Evolutionary conservation across 1,284 basidiomycete species (phyloP), one percentile per base, ranked within the genome.

Genomic region (Sporisorium reilianum): DNA sequence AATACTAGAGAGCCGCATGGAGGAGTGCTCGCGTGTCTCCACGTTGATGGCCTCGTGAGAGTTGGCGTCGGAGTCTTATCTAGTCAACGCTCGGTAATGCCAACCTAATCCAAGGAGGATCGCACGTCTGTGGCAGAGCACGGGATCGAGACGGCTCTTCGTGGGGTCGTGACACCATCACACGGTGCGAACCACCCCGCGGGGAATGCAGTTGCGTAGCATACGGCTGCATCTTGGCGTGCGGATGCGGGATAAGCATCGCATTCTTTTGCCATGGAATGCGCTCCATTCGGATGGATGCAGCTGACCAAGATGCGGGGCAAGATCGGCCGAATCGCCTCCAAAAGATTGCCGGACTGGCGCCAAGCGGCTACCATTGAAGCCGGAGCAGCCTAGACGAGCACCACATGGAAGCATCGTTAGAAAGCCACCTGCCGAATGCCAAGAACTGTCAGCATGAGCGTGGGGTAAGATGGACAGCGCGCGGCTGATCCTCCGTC

Each of bases 171-270:
- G 34, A n/a, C 23, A 12, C 25, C 14, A 12, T 18, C 20, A 18
- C 49, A 38, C n/a, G 34, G n/a, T n/a, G n/a, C n/a, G n/a, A n/a
- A n/a, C 22, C 50, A 52, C 50, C 50, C 50, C 50, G 50, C 50
- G 50, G 50, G 50, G 36, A 40, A 16, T 40, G 36, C 50, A 26
- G 6, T 4, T 10, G 23, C 50, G 34, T 26, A 34, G 36, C 25
- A 28, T n/a, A 12, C 23, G 23, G 22, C n/a, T 50, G n/a, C n/a
- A n/a, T n/a, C n/a, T n/a, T n/a, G n/a, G n/a, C n/a, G n/a, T n/a
- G n/a, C n/a, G n/a, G n/a, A n/a, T n/a, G n/a, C n/a, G n/a, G n/a
- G n/a, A n/a, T n/a, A n/a, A n/a, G n/a, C n/a, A n/a, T n/a, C n/a
- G n/a, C n/a, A n/a, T n/a, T n/a, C n/a, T n/a, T n/a, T n/a, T n/a